phyloP scores from a whole-genome alignment of 148 eudicot species.

The Simmondsia chinensis region DNA sequence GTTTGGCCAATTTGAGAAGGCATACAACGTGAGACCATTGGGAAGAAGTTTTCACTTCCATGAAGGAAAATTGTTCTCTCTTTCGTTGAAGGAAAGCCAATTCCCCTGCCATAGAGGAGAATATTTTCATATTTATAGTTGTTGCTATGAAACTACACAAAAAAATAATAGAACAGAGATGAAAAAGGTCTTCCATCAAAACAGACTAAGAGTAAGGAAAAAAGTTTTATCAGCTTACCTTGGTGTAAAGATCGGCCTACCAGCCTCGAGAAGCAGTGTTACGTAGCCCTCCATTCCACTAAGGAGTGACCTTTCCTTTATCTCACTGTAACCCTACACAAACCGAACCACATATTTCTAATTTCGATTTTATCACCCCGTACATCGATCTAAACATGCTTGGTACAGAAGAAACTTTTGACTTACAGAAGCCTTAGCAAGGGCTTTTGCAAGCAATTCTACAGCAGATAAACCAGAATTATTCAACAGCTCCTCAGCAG shows the following conservation, averaged over 20 bases:
- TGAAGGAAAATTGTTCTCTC: too few relatives aligned
- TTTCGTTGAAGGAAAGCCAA: too few relatives aligned
- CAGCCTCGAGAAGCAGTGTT: constrained; percentile 65
- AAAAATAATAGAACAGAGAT: neutral
- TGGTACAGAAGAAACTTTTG: neutral
- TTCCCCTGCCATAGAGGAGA: too few relatives aligned
- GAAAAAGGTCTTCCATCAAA: neutral
- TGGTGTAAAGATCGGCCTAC: constrained; percentile 58
- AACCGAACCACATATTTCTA: neutral
- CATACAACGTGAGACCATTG: too few relatives aligned
- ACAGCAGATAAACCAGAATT: constrained; percentile 60
- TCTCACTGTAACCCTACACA: constrained; percentile 86
- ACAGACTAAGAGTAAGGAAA: neutral
- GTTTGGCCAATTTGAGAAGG: too few relatives aligned
- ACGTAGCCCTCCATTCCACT: constrained; percentile 67
- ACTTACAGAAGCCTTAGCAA: constrained; percentile 83
- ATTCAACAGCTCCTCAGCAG: constrained; percentile 82
- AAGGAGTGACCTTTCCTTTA: constrained; percentile 81
- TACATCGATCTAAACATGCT: neutral
- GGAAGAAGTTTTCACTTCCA: too few relatives aligned
- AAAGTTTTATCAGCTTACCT: constrained; percentile 44
- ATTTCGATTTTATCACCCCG: neutral
- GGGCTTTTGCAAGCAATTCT: constrained; percentile 84
- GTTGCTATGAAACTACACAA: neutral
- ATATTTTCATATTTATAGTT: too few relatives aligned